Evolutionary conservation across 768 basidiomycete genomes (phyloP).

Genomic region (Kwoniella pini): DNA sequence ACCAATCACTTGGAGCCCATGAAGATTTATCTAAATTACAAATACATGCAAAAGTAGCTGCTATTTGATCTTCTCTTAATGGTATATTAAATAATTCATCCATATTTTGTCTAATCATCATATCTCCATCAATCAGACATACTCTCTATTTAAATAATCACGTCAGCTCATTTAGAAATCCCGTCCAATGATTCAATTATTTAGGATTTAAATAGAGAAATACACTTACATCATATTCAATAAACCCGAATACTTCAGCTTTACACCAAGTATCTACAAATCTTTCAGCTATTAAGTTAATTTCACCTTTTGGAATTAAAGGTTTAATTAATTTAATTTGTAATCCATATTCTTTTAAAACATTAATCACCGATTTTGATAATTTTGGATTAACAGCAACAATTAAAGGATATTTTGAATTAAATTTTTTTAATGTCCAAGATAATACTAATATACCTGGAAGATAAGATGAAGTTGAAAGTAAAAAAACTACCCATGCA

Average conservation of each 20-base stretch:
- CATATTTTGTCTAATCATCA: slow-evolving; percentile 35
- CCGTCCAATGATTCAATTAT: too few species aligned
- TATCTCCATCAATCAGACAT: slow-evolving; percentile 40
- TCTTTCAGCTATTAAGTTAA: slow-evolving; percentile 35
- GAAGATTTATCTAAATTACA: slow-evolving; percentile 80
- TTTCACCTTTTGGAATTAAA: slow-evolving; percentile 21
- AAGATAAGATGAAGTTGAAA: slow-evolving; percentile 85
- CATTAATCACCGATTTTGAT: slow-evolving; percentile 54
- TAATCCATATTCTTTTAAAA: slow-evolving; percentile 17
- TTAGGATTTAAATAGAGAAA: too few species aligned
- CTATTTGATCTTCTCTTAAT: slow-evolving; percentile 65
- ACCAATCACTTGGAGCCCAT: slow-evolving; percentile 88
- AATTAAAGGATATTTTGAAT: slow-evolving; percentile 71
- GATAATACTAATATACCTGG: slow-evolving; percentile 82
- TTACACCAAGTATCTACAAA: slow-evolving; percentile 69
- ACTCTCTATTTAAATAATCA: slow-evolving; percentile 16
- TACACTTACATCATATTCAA: slow-evolving; percentile 43
- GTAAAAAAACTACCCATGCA: slow-evolving; percentile 67
- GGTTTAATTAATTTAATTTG: slow-evolving; percentile 23
- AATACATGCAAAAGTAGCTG: slow-evolving; percentile 82
- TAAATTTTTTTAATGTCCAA: slow-evolving; percentile 74
- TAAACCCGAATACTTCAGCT: slow-evolving; percentile 52
- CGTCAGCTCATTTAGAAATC: not conserved
- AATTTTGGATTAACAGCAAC: slow-evolving; percentile 69
- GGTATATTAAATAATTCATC: slow-evolving; percentile 34